Evolutionary conservation across 2,329 filamentous ascomycete genomes (phyloP), one percentile per base, ranked within the genome.

Genomic region (Sporothrix humicola): DNA sequence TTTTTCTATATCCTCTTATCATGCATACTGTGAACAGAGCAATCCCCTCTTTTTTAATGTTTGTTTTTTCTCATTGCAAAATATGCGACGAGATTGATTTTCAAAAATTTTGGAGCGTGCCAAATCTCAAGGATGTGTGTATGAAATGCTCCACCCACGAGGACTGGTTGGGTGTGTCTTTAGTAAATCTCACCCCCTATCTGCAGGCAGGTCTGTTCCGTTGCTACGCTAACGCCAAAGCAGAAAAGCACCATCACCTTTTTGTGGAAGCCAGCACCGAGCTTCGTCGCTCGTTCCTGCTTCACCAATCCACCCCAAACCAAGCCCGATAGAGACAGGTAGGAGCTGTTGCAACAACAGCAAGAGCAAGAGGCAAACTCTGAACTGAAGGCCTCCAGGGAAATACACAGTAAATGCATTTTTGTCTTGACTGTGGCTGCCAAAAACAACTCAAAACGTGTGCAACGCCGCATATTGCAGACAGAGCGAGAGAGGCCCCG

Each of bases 161-260:
- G 15, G 20, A 7, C 56, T 12, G n/a, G 31, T n/a, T 20, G 69
- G 69, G 69, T 20, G 69, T 71, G 69, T 50, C 20, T 9, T 44
- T 59, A 61, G 54, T 20, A 15, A 12, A 9, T 13, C 52, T 20
- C 65, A 37, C 42, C 61, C 26, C 26, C 42, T 17, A 48, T 46
- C 42, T 72, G 71, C 59, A 72, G 26, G 37, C 17, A 23, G 52
- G 54, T 8, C 44, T 73, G 48, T 5, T 70, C 46, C 65, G 72
- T 65, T 73, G 72, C 46, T 63, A 48, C 72, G 65, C 72, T 73
- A 73, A 42, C 46, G 46, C 42, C 58, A 44, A 52, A 65, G 23
- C 56, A 59, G 54, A 52, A 58, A 71, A 71, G 69, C 42, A 61
- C 69, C 50, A 31, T 54, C 65, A n/a, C 23, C 8, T 31, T 31